Base-by-base conservation (phyloP, 768 basidiomycete species). In the Suillus placidus region DNA sequence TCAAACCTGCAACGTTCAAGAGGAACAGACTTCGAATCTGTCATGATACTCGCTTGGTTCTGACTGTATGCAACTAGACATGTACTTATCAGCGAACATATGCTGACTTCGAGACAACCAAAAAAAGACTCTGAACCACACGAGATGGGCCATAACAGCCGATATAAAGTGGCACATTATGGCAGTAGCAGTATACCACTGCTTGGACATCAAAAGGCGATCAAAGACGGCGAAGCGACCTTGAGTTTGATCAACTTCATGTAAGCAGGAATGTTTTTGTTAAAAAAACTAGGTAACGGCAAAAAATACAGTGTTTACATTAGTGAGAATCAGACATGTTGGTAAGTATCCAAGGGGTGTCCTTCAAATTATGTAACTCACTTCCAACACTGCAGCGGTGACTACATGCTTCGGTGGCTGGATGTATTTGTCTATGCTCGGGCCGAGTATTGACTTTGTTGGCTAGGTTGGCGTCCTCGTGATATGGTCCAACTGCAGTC, bases 221-320 rank as follows among this genome's bases (percentile, higher is more conserved):
- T 99, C 97, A 70, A 99, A 97, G 5, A 96, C 96, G 6, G 93
- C 89, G 52, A 94, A 85, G 54, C 96, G 90, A 52, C 99, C 92
- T 73, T 93, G 90, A 4, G 89, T 90, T 71, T 91, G 94, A 73
- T 97, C 97, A 49, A 95, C 97, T 78, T 97, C 95, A 8, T 14
- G 26, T 62, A 49, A 47, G 12, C n/a, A n/a, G 45, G 26, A 26
- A 26, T 26, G 26, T 26, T 26, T 26, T 26, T 26, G 1, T 26
- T 47, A 9, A 54, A 76, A 86, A 56, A 68, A 95, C 95, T 96
- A 84, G 43, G 95, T 97, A 70, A 95, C 86, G 1, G 92, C 88
- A 71, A 99, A 91, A 79, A 95, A 96, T 14, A 89, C 80, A 84
- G 34, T 1, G 71, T 88, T 88, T 3, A 92, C 91, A 49, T 91